Conservation (phyloP, 1,284 basidiomycete genomes). For the Cryptococcus wingfieldii region DNA sequence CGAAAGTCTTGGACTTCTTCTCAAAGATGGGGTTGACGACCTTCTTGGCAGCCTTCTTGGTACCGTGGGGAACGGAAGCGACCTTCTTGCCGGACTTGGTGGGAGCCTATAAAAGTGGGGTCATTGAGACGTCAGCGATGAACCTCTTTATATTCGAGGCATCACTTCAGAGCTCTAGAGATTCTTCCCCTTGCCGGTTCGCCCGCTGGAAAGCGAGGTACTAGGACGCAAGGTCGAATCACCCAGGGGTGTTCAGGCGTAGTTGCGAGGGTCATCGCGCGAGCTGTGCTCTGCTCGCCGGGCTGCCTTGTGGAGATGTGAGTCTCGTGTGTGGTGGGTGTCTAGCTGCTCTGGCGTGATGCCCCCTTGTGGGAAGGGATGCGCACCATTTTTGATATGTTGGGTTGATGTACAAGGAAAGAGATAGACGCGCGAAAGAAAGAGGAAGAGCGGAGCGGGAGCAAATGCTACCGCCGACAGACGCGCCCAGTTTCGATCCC, state of each 20-base stretch:
- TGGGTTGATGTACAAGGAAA: background rate
- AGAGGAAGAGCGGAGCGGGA: background rate
- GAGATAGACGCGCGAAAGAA: background rate
- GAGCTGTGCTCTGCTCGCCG: background rate
- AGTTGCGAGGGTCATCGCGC: background rate
- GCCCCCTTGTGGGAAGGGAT: background rate
- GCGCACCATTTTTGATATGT: conserved; percentile 1
- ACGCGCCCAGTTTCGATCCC: background rate
- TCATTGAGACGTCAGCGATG: conserved; percentile 48
- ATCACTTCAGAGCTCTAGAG: conserved; percentile 38
- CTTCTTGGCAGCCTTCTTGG: conserved; percentile 66
- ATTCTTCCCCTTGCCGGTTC: background rate
- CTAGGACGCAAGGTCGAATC: conserved; percentile 5
- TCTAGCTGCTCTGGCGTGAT: background rate
- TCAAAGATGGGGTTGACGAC: conserved; percentile 97
- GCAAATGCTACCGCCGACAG: background rate
- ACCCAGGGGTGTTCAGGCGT: conserved; percentile 6
- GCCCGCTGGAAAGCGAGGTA: too few relatives aligned
- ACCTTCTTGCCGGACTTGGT: conserved; percentile 50
- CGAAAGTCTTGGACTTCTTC: conserved; percentile 83
- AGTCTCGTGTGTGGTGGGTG: background rate
- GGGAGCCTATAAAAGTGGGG: conserved; percentile 30
- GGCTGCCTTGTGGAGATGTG: background rate
- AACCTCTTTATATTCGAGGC: conserved; percentile 18
- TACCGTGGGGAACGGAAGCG: conserved; percentile 53